Conservation (phyloP, 176 grass and related monocot species). For the Phoenix roebelenii region DNA sequence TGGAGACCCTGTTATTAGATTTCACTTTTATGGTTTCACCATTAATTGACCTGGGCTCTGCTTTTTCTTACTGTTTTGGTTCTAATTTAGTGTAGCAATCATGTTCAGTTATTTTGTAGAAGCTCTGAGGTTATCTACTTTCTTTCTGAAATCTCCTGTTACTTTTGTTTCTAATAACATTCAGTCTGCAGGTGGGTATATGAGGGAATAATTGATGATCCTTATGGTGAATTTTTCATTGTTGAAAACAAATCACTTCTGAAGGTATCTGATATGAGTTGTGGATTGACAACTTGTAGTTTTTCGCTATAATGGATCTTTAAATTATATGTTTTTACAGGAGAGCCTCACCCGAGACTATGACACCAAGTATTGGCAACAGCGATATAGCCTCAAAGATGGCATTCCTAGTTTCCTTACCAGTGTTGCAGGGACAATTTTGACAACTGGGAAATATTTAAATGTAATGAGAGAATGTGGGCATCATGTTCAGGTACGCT, state of each 20-base stretch:
- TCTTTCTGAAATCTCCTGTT: no score
- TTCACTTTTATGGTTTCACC: no score
- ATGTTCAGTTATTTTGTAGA: no score
- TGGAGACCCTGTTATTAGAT: no score
- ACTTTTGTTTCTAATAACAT: slow-evolving; percentile 12
- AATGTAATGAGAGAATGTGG: slow-evolving; percentile 99
- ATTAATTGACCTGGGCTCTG: no score
- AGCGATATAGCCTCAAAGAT: slow-evolving; percentile 88
- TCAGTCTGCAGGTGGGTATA: slow-evolving; percentile 80
- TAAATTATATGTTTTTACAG: slow-evolving; percentile 32
- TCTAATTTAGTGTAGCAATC: no score
- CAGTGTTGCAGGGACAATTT: slow-evolving; percentile 81
- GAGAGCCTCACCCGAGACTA: slow-evolving; percentile 93
- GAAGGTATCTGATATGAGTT: slow-evolving; percentile 42
- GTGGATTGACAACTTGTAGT: background rate
- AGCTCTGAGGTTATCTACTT: no score
- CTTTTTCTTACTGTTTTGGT: no score
- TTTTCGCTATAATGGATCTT: slow-evolving; percentile 21
- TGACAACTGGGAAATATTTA: slow-evolving; percentile 92
- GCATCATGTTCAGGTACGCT: slow-evolving; percentile 73
- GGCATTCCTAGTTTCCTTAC: slow-evolving; percentile 87
- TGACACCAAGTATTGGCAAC: slow-evolving; percentile 93
- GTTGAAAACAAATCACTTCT: slow-evolving; percentile 94
- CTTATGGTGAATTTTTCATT: slow-evolving; percentile 99
- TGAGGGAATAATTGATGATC: slow-evolving; percentile 95